Evolutionary conservation across 306 rosid genomes (phyloP).

Genomic region (Prunus padus): DNA sequence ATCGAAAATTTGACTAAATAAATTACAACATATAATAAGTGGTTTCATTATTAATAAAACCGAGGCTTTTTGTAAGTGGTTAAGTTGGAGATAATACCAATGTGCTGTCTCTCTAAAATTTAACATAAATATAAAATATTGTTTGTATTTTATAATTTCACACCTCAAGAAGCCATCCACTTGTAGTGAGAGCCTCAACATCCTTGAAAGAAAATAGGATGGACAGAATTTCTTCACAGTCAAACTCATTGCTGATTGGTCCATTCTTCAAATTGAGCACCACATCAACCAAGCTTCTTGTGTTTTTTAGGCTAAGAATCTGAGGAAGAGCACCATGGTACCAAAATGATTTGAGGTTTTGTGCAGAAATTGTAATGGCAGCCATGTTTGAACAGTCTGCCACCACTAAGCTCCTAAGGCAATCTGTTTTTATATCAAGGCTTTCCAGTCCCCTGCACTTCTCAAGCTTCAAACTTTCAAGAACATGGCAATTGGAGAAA

Average conservation of each 20-base stretch:
- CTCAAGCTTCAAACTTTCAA: constrained; percentile 22
- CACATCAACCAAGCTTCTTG: constrained; percentile 17
- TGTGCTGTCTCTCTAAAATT: no score
- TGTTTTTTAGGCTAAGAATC: neutral
- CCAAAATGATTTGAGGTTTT: constrained; percentile 13
- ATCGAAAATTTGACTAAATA: no score
- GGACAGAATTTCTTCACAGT: constrained; percentile 20
- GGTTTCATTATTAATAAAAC: no score
- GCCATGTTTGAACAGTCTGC: constrained; percentile 20
- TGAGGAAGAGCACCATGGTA: constrained; percentile 17
- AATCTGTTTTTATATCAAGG: constrained; percentile 1
- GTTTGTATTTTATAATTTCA: neutral
- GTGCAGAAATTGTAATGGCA: constrained; percentile 1
- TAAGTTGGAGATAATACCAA: no score
- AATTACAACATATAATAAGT: no score
- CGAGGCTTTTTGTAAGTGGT: no score
- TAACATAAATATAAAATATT: no score
- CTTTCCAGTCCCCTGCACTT: constrained; percentile 19
- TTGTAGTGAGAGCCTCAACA: constrained; percentile 20
- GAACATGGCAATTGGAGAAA: constrained; percentile 16
- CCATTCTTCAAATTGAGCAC: constrained; percentile 19
- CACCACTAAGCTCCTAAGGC: constrained; percentile 20
- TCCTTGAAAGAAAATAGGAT: constrained; percentile 24
- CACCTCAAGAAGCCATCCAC: constrained; percentile 37
- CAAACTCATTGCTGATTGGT: constrained; percentile 16